Evolutionary conservation across 371 early-diverging fungal genomes (phyloP), one percentile per base, ranked within the genome.

Genomic region (Mycotypha africana): DNA sequence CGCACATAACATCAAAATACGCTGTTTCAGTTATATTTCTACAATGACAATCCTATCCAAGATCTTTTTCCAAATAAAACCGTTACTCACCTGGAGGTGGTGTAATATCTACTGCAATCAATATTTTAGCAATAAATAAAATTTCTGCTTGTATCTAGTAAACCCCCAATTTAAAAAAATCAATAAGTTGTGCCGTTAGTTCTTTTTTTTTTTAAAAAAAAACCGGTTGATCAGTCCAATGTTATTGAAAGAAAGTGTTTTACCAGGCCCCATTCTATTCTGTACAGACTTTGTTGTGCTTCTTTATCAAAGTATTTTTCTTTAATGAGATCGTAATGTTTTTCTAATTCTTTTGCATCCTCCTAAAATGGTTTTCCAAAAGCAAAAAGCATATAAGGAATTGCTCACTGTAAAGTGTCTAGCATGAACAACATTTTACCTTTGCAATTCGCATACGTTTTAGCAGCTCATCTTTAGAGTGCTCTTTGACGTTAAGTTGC

Each of bases 121-220:
- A 15, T 20, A 52, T 37, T 41, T 45, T 48, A 12, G 53, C 42
- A 40, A 58, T 58, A 22, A 58, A 52, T 6, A 39, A 40, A 12
- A 58, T 48, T 42, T 58, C 49, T 1, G 45, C 40, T 52, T 58
- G 58, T 52, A 58, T 52, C 58, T 57, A 40, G 22, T 11, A 30
- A 38, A 10, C 0, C 12, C 11, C 12, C 30, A 28, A 28, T 28
- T 28, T n/a, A n/a, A n/a, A n/a, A 28, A 12, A 28, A 28, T 28
- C 30, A 12, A 6, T 8, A 8, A 28, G 30, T 28, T 28, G 6
- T 28, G 6, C 6, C 30, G 12, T 28, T 28, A 8, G 30, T 12
- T 8, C 12, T 28, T 12, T 28, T 28, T 6, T 28, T 28, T 28
- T 19, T 26, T 11, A 8, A 11, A 28, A 28, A 28, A 8, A 8